Evolutionary conservation across 202 grass and related monocot species (phyloP), one percentile per base, ranked within the genome.

Genomic region (Musa balbisiana): DNA sequence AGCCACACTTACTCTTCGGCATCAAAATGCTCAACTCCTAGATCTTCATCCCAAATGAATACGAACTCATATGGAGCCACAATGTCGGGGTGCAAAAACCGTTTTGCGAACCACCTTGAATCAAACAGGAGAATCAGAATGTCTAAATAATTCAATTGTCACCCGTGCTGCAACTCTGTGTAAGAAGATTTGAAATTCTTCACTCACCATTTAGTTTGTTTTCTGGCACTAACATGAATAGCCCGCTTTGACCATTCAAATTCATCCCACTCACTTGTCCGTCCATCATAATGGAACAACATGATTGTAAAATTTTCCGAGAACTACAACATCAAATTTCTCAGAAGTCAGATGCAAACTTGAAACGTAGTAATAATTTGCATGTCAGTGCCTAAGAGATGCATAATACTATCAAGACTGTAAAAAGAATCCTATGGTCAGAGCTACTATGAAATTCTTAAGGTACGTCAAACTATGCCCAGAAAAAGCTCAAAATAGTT

Each of bases 41-140:
- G 84, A 75, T 96, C 93, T 78, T 96, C 93, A 62, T 96, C 93
- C 93, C 93, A 97, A 55, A 97, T 89, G 78, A 97, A 97, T 82
- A 97, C 79, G 59, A 89, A 97, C 53, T 97, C 93, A 52, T 91
- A 97, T 52, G 86, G 73, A 79, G 88, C 88, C 84, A 93, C 82
- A 49, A 97, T 97, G 83, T 97, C 90, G 85, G 93, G 93, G 69
- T 97, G 93, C 80, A 97, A 79, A 84, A 97, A 97, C 80, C 90
- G 87, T 81, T 97, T 97, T 9, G 90, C 93, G 72, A 91, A 97
- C 93, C 90, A 97, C 90, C 90, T 97, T 78, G 26, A 82, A 58
- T 52, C 22, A 66, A 74, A 63, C 20, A 73, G 16, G 54, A 26
- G 20, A 10, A 43, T 22, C 25, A 23, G 26, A 51, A 64, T 22